Evolutionary conservation across 306 rosid species (phyloP).

Genomic region (Sindora glabra): DNA sequence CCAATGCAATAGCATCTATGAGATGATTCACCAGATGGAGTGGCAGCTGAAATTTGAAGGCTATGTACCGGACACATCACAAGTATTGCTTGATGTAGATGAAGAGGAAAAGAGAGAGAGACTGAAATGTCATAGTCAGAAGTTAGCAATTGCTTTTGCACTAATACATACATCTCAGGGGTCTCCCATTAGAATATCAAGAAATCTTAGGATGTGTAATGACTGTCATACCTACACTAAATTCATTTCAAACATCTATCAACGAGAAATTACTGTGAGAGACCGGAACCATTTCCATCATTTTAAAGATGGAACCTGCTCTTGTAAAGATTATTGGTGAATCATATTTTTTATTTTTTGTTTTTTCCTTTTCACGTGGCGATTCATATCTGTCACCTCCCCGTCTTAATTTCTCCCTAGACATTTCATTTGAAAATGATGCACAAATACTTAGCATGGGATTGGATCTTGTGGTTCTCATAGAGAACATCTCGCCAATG

Average conservation of each 20-base stretch:
- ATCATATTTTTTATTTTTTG: too few relatives aligned
- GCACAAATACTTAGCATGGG: background rate
- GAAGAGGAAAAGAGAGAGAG: constrained; percentile 81
- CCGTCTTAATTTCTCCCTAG: background rate
- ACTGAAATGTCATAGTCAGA: constrained; percentile 71
- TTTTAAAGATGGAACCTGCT: constrained; percentile 80
- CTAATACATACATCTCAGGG: constrained; percentile 57
- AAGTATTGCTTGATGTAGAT: constrained; percentile 58
- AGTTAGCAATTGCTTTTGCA: constrained; percentile 79
- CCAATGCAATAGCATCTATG: constrained; percentile 24
- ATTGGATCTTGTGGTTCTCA: background rate
- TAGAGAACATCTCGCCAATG: background rate
- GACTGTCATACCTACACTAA: constrained; percentile 79
- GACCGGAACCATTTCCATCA: constrained; percentile 69
- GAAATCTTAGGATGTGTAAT: constrained; percentile 77
- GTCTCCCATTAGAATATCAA: constrained; percentile 58
- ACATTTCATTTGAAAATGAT: background rate
- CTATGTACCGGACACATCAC: constrained; percentile 62
- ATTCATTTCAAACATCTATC: constrained; percentile 53
- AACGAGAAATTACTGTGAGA: constrained; percentile 59
- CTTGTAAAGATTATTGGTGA: constrained; percentile 79
- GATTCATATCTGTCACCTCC: background rate
- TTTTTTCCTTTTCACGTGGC: background rate
- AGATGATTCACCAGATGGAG: constrained; percentile 93
- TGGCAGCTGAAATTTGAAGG: constrained; percentile 93